phyloP scores from a whole-genome alignment of 2,329 filamentous ascomycete species.

The Camillea tinctor region DNA sequence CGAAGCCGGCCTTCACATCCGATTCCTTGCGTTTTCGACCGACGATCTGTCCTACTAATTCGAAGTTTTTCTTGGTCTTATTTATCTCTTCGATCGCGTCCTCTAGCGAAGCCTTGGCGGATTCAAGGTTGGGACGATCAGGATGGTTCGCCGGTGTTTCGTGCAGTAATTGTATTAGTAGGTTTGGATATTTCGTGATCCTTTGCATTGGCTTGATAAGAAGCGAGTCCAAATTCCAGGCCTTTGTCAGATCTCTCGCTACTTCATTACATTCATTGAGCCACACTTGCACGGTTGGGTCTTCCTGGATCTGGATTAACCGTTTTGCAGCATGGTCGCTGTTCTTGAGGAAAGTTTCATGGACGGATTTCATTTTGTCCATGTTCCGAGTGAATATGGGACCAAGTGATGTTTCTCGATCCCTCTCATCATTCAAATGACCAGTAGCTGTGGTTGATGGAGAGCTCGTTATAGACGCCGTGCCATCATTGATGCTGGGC shows the following conservation, averaged over 20 bases:
- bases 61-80: slow-evolving; percentile 90
- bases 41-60: slow-evolving; percentile 87
- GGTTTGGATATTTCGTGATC: slow-evolving; percentile 87
- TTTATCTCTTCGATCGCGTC: slow-evolving; percentile 83
- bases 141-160: slow-evolving; percentile 81
- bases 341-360: slow-evolving; percentile 62
- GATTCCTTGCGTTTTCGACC: slow-evolving; percentile 83
- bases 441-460: slow-evolving; percentile 37
- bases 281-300: slow-evolving; percentile 74
- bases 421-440: slow-evolving; percentile 51
- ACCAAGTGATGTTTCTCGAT: slow-evolving; percentile 52
- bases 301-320: slow-evolving; percentile 61
- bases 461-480: slow-evolving; percentile 23
- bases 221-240: slow-evolving; percentile 95
- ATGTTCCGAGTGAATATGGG: slow-evolving; percentile 56
- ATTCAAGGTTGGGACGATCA: slow-evolving; percentile 65
- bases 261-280: slow-evolving; percentile 89
- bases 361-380: slow-evolving; percentile 58
- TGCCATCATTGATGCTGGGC: slow-evolving; percentile 40
- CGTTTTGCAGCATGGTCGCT: slow-evolving; percentile 62
- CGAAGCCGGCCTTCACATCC: slow-evolving; percentile 78
- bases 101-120: slow-evolving; percentile 54
- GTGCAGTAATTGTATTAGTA: slow-evolving; percentile 77
- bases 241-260: slow-evolving; percentile 85
- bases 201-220: slow-evolving; percentile 96